A percentile compares a stretch with the other conserved stretches of the same genome.
Conservation (phyloP, 2,329 filamentous ascomycete genomes). For the Paracoccidioides lutzii region DNA sequence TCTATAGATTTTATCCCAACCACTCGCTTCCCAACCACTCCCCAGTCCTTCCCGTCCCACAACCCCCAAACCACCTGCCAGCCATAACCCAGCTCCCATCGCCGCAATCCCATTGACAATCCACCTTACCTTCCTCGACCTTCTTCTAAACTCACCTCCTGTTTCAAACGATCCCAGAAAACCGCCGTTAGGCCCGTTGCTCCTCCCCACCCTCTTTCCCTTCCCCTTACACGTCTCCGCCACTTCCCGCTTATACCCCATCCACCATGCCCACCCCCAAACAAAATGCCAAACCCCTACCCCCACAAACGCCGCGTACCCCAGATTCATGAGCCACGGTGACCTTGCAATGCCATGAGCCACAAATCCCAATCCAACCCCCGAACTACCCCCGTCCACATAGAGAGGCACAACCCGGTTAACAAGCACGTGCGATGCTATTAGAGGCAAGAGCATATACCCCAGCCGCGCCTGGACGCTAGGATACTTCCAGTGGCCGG, state of each 20-base stretch:
- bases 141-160: slow-evolving; percentile 38
- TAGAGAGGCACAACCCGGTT: slow-evolving; percentile 64
- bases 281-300: slow-evolving; percentile 64
- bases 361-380: slow-evolving; percentile 71
- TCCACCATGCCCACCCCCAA: slow-evolving; percentile 77
- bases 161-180: slow-evolving; percentile 30
- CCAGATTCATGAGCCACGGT: slow-evolving; percentile 50
- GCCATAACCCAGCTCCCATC: slow-evolving; percentile 55
- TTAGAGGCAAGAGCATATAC: slow-evolving; percentile 53
- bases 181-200: slow-evolving; percentile 20
- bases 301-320: slow-evolving; percentile 56
- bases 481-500: slow-evolving; percentile 53
- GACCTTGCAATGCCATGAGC: slow-evolving; percentile 71
- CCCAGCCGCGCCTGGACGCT: slow-evolving; percentile 60
- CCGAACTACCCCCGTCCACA: slow-evolving; percentile 73
- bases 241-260: slow-evolving; percentile 35
- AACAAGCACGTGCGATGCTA: slow-evolving; percentile 58
- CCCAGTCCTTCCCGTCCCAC: slow-evolving; percentile 59
- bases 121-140: slow-evolving; percentile 55
- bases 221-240: slow-evolving; percentile 13
- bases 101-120: slow-evolving; percentile 53
- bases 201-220: slow-evolving; percentile 18
- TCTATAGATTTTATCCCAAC: slow-evolving; percentile 64
- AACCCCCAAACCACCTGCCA: slow-evolving; percentile 65
- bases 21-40: slow-evolving; percentile 64